Evolutionary conservation across 2,329 filamentous ascomycete species (phyloP), one percentile per base, ranked within the genome.

Genomic region (Graphilbum fragrans): DNA sequence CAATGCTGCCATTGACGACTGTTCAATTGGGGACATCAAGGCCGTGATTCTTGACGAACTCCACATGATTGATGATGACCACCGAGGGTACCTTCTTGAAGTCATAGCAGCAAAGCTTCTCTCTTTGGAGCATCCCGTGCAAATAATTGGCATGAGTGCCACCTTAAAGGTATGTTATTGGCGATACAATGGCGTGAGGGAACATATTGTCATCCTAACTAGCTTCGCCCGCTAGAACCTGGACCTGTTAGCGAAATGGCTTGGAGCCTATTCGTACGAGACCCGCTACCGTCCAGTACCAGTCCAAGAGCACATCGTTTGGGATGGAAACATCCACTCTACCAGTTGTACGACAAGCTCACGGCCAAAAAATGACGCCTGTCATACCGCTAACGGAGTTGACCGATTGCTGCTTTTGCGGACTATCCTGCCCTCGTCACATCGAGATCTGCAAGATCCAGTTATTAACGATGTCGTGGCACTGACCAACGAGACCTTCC

Each of bases 41-140:
- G 65, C 78, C 11, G 73, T 86, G 17, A 80, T 87, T 14, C 64
- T 87, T 27, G 83, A 88, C 51, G 83, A 88, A 54, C 62, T 87
- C n/a, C 83, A 88, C 55, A 86, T 88, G 81, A 68, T 87, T 35
- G 79, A 86, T 50, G 83, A 87, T 54, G 79, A 81, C 47, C 72
- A 80, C 49, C 74, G 83, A 12, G 83, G 83, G 4, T 87, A 87
- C 54, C 65, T 87, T 2, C 63, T 87, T 41, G 83, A 88, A 54
- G 63, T 87, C 6, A 74, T 86, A 59, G 76, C 79, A 5, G 82
- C 81, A 4, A 87, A 87, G 53, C 53, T 87, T 23, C 60, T 86
- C n/a, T 72, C 77, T 43, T 59, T 87, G 19, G 77, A 74, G 21
- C 74, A 83, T 44, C 60, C 67, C 20, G 67, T 84, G 17, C 82